Evolutionary conservation across 305 asterid genomes (phyloP), one percentile per base, ranked within the genome.

Genomic region (Lippia alba): DNA sequence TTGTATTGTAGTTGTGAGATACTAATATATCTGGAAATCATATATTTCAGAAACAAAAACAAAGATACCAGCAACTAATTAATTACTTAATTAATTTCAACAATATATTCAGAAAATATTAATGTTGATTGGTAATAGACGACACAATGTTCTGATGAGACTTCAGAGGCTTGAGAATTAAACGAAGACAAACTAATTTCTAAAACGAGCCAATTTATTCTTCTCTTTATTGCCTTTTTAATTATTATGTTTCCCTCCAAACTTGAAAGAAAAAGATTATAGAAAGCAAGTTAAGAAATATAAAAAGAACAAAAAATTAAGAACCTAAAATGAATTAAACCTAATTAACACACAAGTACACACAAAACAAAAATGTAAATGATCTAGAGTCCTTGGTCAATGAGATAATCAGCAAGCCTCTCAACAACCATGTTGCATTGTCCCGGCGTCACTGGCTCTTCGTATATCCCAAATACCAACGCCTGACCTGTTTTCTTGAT

Each of bases 361-460:
- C n/a, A n/a, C n/a, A 16, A 51, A 5, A 16, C 6, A 3, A 16
- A 16, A 51, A 2, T 51, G 19, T 16, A 3, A 51, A 46, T 5
- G 12, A 0, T 8, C 54, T 71, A 79, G 44, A 79, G 69, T 45
- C 80, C 83, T 64, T 79, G 83, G 24, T 79, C 83, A 48, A 74
- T 49, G 71, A 79, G 83, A 67, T 79, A 79, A 67, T 79, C 83
- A 55, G 80, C 83, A 18, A 79, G 61, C 80, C 68, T 75, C 57
- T 79, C 83, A 50, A 79, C 75, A 48, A 79, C 72, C 83, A 79
- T 74, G 77, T 79, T 79, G 69, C 83, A 79, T 9, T 79, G 83
- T 33, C 78, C 75, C 11, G 83, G 83, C 41, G 80, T 79, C 44
- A 79, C 79, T 4, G 83, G 83, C 55, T 79, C 83, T 69, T 79